Base-by-base conservation (phyloP, 805 yeast species). In the Zygosaccharomyces pseudorouxii region DNA sequence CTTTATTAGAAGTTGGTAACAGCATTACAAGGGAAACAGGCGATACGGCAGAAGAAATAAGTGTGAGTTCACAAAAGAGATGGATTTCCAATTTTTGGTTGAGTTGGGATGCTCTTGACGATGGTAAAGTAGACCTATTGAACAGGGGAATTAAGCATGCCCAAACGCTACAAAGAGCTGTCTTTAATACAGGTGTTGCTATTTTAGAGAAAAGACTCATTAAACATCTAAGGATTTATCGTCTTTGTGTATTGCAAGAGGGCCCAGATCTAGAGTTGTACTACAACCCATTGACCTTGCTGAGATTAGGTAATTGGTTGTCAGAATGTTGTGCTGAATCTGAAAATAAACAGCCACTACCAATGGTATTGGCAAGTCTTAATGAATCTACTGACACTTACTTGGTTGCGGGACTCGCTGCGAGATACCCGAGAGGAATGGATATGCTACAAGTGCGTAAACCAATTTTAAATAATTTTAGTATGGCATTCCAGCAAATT, bases 121-220 rank as follows among this genome's bases (percentile, higher is more conserved):
- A 69, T 48, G 60, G 73, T 22, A 78, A 79, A 46, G 54, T 59
- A 9, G 63, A 56, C 14, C 48, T 64, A 2, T 42, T 66, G 28
- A 57, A 55, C 11, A 56, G 52, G 18, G 99, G 99, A 2, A 69
- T 90, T n/a, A 80, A 79, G 31, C 80, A 81, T 55, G 97, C 98
- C n/a, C 87, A 87, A 60, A 62, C 73, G 25, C 79, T 88, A 51
- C 99, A 93, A 64, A 82, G 82, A 56, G 81, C 87, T 6, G 80
- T 93, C 2, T 93, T 92, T 61, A 77, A 83, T 44, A 86, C 96
- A 0, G 97, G 97, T 2, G 85, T 85, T 65, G 88, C 92, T n/a
- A 76, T 92, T 11, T 74, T 93, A 53, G 97, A 93, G 59, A 82
- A 92, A 58, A 80, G 83, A 53, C 73, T 84, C 59, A 78, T 92